Base-by-base conservation (phyloP, 768 basidiomycete genomes). In the Plicaturopsis crispa region DNA sequence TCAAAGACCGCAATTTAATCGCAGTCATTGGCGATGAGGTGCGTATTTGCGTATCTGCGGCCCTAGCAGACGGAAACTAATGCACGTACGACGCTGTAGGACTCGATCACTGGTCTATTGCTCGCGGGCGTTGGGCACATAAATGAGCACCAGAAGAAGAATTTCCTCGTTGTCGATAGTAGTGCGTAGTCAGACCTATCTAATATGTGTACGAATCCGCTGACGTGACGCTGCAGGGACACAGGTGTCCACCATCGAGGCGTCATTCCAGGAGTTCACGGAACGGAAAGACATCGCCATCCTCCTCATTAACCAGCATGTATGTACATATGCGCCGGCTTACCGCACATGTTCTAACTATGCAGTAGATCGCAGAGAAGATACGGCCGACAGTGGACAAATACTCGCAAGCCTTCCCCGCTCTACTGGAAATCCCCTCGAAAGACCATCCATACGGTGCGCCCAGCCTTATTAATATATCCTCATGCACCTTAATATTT, bases 21-120 rank as follows among this genome's bases (percentile, higher is more conserved):
- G 94, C 96, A 23, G 90, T 93, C 56, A 98, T 99, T 49, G 96
- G 94, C 28, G 96, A 98, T 60, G 96, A 99, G 69, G 94, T 93
- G 48, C 39, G 66, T 48, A 12, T 16, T 6, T n/a, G n/a, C n/a
- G n/a, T n/a, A n/a, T n/a, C n/a, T n/a, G n/a, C n/a, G n/a, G n/a
- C n/a, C n/a, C n/a, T n/a, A n/a, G n/a, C n/a, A n/a, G n/a, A n/a
- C n/a, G n/a, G n/a, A n/a, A n/a, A n/a, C n/a, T 33, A 39, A 39
- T 46, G 38, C 26, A 24, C 12, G 31, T 44, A 28, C 36, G 39
- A 16, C 3, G 3, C 20, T 39, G 17, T 52, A 99, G 94, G 96
- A 99, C 66, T 90, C 94, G 3, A 88, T 98, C 45, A 98, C 96
- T 0, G 96, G 96, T 30, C 73, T 98, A 12, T 73, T 99, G 30